phyloP scores from a whole-genome alignment of 2,329 filamentous ascomycete genomes.

The Trichoderma aggressivum region DNA sequence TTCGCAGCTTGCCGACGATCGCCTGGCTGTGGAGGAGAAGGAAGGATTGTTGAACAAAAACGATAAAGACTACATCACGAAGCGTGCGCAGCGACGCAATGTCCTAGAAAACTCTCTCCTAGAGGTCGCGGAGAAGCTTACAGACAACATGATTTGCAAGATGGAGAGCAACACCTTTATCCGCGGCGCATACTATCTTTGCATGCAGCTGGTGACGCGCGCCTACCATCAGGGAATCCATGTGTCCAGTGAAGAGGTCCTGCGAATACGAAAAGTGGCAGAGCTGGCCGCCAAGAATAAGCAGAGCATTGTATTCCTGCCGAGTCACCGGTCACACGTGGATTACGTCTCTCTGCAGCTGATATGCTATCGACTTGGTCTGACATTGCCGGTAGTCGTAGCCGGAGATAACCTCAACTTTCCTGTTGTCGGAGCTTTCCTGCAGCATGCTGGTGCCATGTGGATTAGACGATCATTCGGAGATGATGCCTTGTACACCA shows the following conservation, averaged over 20 bases:
- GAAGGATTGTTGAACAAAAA: conserved; percentile 63
- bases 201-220: conserved; percentile 81
- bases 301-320: conserved; percentile 93
- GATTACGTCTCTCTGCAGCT: conserved; percentile 95
- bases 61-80: conserved; percentile 50
- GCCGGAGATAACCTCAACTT: conserved; percentile 97
- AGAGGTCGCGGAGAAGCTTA: conserved; percentile 81
- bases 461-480: conserved; percentile 93
- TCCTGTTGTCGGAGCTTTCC: conserved; percentile 79
- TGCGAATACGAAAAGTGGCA: conserved; percentile 77
- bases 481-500: conserved; percentile 84
- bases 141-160: conserved; percentile 97
- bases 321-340: conserved; percentile 90
- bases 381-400: conserved; percentile 86
- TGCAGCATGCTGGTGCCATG: conserved; percentile 97
- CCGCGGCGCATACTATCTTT: conserved; percentile 83
- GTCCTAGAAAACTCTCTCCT: conserved; percentile 71
- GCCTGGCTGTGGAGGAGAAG: conserved; percentile 71
- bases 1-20: conserved; percentile 68
- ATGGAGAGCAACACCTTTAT: conserved; percentile 96
- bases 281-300: conserved; percentile 79
- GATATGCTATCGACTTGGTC: conserved; percentile 89
- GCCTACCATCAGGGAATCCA: conserved; percentile 98
- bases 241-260: conserved; percentile 89
- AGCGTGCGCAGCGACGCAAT: conserved; percentile 52